A percentile compares a stretch with the other conserved stretches of the same genome.
Conservation (phyloP, 441 rosid genomes). For the Manihot esculenta region DNA sequence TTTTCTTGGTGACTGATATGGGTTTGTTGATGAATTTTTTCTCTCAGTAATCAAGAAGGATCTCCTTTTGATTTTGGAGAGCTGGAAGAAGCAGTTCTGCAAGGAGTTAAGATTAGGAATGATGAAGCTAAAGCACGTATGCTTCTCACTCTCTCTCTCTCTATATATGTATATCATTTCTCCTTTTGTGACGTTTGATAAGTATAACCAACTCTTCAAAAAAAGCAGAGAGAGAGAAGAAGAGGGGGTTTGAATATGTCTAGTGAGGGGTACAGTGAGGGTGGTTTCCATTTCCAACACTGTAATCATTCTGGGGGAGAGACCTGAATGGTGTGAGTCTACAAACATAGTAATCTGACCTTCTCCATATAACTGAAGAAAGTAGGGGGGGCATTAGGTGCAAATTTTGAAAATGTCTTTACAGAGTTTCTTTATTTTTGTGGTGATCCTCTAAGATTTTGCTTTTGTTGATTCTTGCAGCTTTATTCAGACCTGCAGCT, state of each 20-base stretch:
- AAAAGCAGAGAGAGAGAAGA: constrained; percentile 8
- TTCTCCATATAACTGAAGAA: constrained; percentile 38
- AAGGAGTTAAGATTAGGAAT: constrained; percentile 74
- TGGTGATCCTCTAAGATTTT: constrained; percentile 44
- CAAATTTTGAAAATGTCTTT: constrained; percentile 5
- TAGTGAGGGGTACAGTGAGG: constrained; percentile 30
- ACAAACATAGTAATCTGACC: constrained; percentile 60
- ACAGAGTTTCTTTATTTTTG: constrained; percentile 16
- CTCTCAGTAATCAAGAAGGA: constrained; percentile 70
- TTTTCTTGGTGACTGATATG: constrained; percentile 16
- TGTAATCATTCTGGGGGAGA: constrained; percentile 64
- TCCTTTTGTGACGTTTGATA: constrained; percentile 65
- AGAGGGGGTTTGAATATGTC: constrained; percentile 43
- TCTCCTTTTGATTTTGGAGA: constrained; percentile 91
- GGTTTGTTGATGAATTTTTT: constrained; percentile 12
- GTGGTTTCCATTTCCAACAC: constrained; percentile 50
- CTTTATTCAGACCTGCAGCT: constrained; percentile 87
- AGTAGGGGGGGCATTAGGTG: constrained; percentile 35
- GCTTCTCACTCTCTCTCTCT: constrained; percentile 20
- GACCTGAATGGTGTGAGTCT: constrained; percentile 69
- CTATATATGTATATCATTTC: constrained; percentile 28
- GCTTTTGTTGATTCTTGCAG: constrained; percentile 60
- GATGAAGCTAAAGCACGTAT: constrained; percentile 88
- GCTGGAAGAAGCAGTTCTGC: constrained; percentile 94
- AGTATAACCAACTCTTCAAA: constrained; percentile 45